Base-by-base conservation (phyloP, 78 protist genomes). In the Neovahlkampfia damariscottae region DNA sequence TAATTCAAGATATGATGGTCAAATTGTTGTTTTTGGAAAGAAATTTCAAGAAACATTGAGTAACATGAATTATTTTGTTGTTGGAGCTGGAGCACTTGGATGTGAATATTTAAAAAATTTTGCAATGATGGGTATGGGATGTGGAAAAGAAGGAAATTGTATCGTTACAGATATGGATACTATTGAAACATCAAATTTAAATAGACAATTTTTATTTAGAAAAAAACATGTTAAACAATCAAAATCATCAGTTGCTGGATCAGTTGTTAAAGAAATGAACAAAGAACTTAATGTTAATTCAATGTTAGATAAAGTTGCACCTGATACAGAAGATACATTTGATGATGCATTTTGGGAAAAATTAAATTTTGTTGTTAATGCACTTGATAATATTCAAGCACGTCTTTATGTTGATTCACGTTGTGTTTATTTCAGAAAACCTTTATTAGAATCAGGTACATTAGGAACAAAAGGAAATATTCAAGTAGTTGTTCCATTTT, bases 41-140 rank as follows among this genome's bases (percentile, higher is more conserved):
- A 41, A 30, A n/a, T 30, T 40, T 59, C 81, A 75, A 68, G 40
- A 36, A 7, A 31, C 7, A 72, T 27, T 93, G 35, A 4, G 2
- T 9, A 70, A 37, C 1, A 4, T 29, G 28, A 67, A 67, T 2
- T 6, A 3, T 5, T 87, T 88, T 41, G 27, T 87, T 8, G 99
- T 97, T 8, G 99, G 99, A 34, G 93, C 99, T 0, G 99, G 99
- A 10, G 99, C 99, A 2, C 86, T 96, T 27, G 99, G 99, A 29
- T 97, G 99, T 79, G 99, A 97, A 82, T 39, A 90, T 78, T 68
- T 96, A 70, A 97, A 97, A 84, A 79, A 74, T 83, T 85, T 81
- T 36, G 96, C 98, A 19, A 30, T 91, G 84, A 86, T 91, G 90
- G 99, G 99, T 58, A 34, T 93, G 3, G 92, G 85, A 3, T 50